Conservation (phyloP, 352 stramenopile genomes). For the Peronospora destructor region DNA sequence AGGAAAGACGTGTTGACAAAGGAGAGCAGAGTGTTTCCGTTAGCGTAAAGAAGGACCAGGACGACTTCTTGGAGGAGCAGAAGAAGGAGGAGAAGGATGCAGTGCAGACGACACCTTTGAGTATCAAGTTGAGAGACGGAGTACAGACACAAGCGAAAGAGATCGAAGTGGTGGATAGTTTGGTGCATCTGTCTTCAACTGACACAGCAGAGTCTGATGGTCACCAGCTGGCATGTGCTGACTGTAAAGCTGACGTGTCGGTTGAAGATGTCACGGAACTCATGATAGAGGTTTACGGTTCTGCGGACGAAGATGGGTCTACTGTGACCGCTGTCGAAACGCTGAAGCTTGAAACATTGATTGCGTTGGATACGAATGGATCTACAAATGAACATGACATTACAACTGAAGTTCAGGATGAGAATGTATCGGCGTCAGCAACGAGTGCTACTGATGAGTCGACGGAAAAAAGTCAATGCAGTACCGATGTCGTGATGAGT, state of each 20-base stretch:
- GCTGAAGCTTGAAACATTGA: neutral
- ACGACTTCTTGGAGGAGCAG: conserved; percentile 20
- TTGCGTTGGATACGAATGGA: neutral
- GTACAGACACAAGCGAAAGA: conserved; percentile 5
- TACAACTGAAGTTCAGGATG: neutral
- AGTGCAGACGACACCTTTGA: conserved; percentile 10
- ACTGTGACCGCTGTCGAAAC: conserved; percentile 3
- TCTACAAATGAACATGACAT: neutral
- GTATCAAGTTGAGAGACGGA: conserved; percentile 8
- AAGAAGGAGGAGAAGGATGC: conserved; percentile 6
- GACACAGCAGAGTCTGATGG: conserved; percentile 3
- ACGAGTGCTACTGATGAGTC: neutral
- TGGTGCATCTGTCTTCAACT: neutral
- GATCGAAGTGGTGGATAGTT: neutral
- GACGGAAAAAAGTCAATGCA: neutral
- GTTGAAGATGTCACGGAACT: conserved; percentile 1
- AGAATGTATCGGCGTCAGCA: neutral
- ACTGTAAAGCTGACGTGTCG: neutral
- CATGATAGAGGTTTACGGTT: neutral
- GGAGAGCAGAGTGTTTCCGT: conserved; percentile 36
- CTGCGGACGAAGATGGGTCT: conserved; percentile 1
- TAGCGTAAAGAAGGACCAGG: conserved; percentile 30
- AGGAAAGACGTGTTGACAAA: conserved; percentile 20
- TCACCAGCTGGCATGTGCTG: neutral
- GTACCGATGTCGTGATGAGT: neutral